These are phyloP conservation scores for Tephrocybe sp. DNA, from an alignment of 768 basidiomycete species.

Conservation along the genomic window DNA sequence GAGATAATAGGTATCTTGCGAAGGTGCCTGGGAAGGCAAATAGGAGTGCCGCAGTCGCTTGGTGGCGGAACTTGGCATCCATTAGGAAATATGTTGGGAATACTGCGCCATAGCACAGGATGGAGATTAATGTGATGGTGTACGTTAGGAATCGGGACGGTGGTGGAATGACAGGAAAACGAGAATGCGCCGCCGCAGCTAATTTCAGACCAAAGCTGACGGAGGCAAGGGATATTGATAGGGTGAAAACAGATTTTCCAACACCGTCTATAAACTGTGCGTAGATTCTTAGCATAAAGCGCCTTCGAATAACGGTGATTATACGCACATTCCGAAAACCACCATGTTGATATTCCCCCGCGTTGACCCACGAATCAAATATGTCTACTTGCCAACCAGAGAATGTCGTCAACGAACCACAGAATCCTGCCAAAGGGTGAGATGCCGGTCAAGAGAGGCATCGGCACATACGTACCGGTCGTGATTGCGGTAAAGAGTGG, in stretches of 20 bases:
- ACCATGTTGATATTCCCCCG: conserved; percentile 48
- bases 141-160: conserved; percentile 48
- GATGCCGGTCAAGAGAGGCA: not conserved
- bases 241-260: conserved; percentile 76
- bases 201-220: conserved; percentile 73
- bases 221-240: conserved; percentile 74
- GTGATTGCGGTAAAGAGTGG: conserved; percentile 88
- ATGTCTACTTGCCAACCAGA: conserved; percentile 92
- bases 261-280: conserved; percentile 84
- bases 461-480: conserved; percentile 51
- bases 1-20: conserved; percentile 77
- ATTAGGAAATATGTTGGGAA: conserved; percentile 80
- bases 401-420: conserved; percentile 95
- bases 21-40: conserved; percentile 90
- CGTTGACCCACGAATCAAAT: conserved; percentile 84
- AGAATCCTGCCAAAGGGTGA: conserved; percentile 65
- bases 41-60: conserved; percentile 83
- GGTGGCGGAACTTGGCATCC: conserved; percentile 64
- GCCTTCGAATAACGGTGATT: not conserved
- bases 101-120: conserved; percentile 72
- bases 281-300: conserved; percentile 1
- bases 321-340: conserved; percentile 72
- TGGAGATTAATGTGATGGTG: conserved; percentile 50
- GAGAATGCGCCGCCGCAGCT: conserved; percentile 39
- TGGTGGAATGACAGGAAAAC: conserved; percentile 40